A percentile compares a stretch with the other conserved stretches of the same genome.
These are phyloP conservation scores for Schizophyllum commune DNA, from an alignment of 1,284 basidiomycete species.

Conservation along the genomic window DNA sequence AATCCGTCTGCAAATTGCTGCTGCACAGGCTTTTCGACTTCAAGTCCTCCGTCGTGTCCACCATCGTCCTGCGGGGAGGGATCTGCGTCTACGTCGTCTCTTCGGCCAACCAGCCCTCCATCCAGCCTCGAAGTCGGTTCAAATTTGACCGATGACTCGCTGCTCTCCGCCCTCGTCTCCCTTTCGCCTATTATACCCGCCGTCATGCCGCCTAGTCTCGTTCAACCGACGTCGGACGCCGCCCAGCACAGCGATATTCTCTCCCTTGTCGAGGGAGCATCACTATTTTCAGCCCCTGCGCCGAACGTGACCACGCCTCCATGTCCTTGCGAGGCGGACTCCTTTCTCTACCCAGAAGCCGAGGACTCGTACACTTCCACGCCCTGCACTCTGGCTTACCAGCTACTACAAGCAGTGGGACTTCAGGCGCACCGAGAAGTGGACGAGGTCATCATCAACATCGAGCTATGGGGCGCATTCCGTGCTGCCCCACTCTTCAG, in stretches of 20 bases:
- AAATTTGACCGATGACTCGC: not conserved
- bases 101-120: not conserved
- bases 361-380: not conserved
- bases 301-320: not conserved
- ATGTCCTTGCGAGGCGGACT: not conserved
- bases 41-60: not conserved
- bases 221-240: not conserved
- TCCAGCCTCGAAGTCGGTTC: not conserved
- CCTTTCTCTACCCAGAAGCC: not conserved
- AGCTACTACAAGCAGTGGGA: not conserved
- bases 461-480: not conserved
- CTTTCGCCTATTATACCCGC: not conserved
- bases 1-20: not conserved
- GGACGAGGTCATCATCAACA: not conserved
- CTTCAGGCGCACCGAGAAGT: not conserved
- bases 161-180: not conserved
- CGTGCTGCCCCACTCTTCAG: not conserved
- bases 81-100: not conserved
- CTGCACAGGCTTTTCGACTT: not conserved
- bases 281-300: too few species aligned
- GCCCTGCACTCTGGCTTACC: not conserved
- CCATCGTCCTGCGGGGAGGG: not conserved
- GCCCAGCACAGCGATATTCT: not conserved
- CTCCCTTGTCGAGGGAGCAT: too few species aligned
- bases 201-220: not conserved